phyloP scores from a whole-genome alignment of 495 filamentous ascomycete genomes.

The Rostrohypoxylon terebratum region DNA sequence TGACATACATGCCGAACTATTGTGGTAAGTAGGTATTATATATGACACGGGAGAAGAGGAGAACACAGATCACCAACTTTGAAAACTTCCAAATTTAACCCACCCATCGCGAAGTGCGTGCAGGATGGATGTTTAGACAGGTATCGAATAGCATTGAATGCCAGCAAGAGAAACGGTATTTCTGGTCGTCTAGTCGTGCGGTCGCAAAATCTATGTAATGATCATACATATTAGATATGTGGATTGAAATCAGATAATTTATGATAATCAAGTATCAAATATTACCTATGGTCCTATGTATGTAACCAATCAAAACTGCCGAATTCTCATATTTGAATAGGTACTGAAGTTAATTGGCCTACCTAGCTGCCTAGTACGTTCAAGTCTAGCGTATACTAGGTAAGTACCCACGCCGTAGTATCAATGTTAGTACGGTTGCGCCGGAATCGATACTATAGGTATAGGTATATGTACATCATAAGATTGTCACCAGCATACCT shows the following conservation, averaged over 20 bases:
- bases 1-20: constrained; percentile 97
- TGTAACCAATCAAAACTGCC: constrained; percentile 19
- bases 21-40: constrained; percentile 6
- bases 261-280: too few species aligned
- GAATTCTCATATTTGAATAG: not conserved
- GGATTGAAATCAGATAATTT: not conserved
- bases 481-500: too few species aligned
- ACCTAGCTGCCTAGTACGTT: too few species aligned
- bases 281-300: too few species aligned
- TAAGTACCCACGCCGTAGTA: too few species aligned
- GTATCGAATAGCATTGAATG: not conserved
- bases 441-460: too few species aligned
- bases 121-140: constrained; percentile 38
- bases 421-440: too few species aligned
- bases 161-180: constrained; percentile 1
- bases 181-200: not conserved
- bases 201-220: constrained; percentile 1
- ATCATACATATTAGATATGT: too few species aligned
- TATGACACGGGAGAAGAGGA: not conserved
- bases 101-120: constrained; percentile 68
- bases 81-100: constrained; percentile 94
- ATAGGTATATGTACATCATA: too few species aligned
- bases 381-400: not conserved
- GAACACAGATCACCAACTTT: constrained; percentile 70
- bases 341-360: constrained; percentile 14